Percentiles rank a stretch among this genome's conserved stretches.
These are phyloP conservation scores for Erigeron philadelphicus DNA, from an alignment of 140 eudicot species.

Conservation along the genomic window DNA sequence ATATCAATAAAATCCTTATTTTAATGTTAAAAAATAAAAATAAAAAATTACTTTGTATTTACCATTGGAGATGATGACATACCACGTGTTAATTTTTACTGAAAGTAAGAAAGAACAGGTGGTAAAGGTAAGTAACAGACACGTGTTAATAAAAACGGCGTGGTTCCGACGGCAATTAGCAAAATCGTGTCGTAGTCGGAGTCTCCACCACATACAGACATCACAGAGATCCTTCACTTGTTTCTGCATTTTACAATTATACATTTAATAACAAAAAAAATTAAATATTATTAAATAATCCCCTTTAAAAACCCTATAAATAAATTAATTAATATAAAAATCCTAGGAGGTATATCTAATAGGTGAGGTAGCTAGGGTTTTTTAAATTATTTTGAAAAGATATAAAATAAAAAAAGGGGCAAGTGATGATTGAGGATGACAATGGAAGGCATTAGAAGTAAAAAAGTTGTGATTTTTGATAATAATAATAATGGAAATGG, in stretches of 20 bases:
- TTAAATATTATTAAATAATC: not conserved
- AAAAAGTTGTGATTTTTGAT: slow-evolving; percentile 31
- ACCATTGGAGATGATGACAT: too few species aligned
- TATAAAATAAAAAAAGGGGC: not conserved
- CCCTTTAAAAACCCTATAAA: slow-evolving; percentile 17
- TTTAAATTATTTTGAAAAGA: too few species aligned
- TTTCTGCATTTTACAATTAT: too few species aligned
- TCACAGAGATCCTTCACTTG: slow-evolving; percentile 14
- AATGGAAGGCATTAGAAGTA: slow-evolving; percentile 37
- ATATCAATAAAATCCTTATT: too few species aligned
- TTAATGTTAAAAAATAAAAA: too few species aligned
- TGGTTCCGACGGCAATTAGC: slow-evolving; percentile 18
- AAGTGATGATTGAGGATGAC: slow-evolving; percentile 42
- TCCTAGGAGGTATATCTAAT: too few species aligned
- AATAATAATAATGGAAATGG: slow-evolving; percentile 21
- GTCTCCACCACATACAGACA: slow-evolving; percentile 31
- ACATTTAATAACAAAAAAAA: too few species aligned
- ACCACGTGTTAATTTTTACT: too few species aligned
- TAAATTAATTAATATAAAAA: too few species aligned
- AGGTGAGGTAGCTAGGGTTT: too few species aligned
- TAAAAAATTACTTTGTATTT: too few species aligned
- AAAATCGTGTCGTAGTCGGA: slow-evolving; percentile 26
- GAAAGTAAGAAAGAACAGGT: slow-evolving; percentile 8
- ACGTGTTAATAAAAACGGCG: slow-evolving; percentile 20
- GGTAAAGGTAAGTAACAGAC: not conserved